Conservation (phyloP, 768 basidiomycete species). For the Hygrophoropsis aurantiaca region DNA sequence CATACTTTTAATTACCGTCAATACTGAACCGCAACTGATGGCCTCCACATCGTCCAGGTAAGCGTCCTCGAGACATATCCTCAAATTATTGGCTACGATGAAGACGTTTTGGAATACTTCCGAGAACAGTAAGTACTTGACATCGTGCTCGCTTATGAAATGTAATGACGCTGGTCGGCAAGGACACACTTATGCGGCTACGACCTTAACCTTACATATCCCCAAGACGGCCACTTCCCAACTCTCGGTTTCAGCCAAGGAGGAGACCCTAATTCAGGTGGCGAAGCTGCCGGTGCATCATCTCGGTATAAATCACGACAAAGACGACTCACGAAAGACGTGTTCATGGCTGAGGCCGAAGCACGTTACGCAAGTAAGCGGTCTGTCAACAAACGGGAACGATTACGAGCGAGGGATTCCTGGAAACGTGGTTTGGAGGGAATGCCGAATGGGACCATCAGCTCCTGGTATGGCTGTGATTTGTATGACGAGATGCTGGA, state of each 20-base stretch:
- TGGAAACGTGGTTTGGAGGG: conserved; percentile 49
- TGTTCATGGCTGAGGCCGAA: conserved; percentile 20
- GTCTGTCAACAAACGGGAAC: conserved; percentile 22
- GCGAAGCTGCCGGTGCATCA: background rate
- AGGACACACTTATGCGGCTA: conserved; percentile 64
- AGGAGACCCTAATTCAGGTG: conserved; percentile 1
- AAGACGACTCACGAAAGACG: conserved; percentile 14
- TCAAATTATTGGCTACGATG: conserved; percentile 73
- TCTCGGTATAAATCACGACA: conserved; percentile 15
- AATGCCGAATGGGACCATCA: conserved; percentile 54
- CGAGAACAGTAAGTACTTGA: conserved; percentile 59
- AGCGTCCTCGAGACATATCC: conserved; percentile 69
- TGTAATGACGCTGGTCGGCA: background rate
- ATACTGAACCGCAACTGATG: background rate
- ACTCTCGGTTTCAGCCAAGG: conserved; percentile 19
- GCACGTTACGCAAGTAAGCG: conserved; percentile 20
- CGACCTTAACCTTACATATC: conserved; percentile 68
- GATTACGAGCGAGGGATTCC: conserved; percentile 19
- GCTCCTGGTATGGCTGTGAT: conserved; percentile 67
- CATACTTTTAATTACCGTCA: conserved; percentile 3
- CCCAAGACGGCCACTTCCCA: conserved; percentile 56
- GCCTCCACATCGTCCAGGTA: conserved; percentile 34
- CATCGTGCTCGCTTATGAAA: background rate
- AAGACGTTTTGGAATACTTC: conserved; percentile 66
- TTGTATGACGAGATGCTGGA: conserved; percentile 65